Evolutionary conservation across 2,329 filamentous ascomycete genomes (phyloP).

Genomic region (Emergomyces pasteurianus): DNA sequence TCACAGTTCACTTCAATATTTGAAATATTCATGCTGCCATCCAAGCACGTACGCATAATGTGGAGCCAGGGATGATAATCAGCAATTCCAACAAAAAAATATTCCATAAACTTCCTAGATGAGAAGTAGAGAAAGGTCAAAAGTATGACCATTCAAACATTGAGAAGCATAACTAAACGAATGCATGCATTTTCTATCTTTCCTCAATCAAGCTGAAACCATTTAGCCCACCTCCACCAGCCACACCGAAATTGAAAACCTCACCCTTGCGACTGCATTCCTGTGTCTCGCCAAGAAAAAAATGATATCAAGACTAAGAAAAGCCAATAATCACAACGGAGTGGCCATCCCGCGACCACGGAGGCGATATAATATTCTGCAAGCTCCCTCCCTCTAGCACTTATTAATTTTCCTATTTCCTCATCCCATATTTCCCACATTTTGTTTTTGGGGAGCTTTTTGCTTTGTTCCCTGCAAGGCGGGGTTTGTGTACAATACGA

Average conservation of each 20-base stretch:
- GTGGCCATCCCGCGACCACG: not conserved
- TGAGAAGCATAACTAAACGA: not conserved
- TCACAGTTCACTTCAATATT: not conserved
- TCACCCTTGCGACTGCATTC: not conserved
- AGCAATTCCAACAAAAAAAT: not conserved
- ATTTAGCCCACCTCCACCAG: not conserved
- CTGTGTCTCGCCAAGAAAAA: not conserved
- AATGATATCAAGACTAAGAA: not conserved
- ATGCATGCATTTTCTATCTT: not conserved
- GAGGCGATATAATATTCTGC: not conserved
- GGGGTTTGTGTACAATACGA: not conserved
- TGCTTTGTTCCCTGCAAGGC: not conserved
- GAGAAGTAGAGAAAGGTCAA: not conserved
- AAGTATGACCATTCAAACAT: not conserved
- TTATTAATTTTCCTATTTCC: not conserved
- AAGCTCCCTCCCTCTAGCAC: not conserved
- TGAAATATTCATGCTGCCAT: not conserved
- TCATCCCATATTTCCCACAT: not conserved
- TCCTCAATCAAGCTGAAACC: not conserved
- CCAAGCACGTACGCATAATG: not conserved
- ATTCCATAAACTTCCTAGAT: not conserved
- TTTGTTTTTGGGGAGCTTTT: not conserved
- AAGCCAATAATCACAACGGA: not conserved
- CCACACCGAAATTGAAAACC: not conserved
- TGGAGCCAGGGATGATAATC: not conserved